A percentile compares a stretch with the other conserved stretches of the same genome.
phyloP scores from a whole-genome alignment of 129 eudicot genomes.

The Cynara cardunculus region DNA sequence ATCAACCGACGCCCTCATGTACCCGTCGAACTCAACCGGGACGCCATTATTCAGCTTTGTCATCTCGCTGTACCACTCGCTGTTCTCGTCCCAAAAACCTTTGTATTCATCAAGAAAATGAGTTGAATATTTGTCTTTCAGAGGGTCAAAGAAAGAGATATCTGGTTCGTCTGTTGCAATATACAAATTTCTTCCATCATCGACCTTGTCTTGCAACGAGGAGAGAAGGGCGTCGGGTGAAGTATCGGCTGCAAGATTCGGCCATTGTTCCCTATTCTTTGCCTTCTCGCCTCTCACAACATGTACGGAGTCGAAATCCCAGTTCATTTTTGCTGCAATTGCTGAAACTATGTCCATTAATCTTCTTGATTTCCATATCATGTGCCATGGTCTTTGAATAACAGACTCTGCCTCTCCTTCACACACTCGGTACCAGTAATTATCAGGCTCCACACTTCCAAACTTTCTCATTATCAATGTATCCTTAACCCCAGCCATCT shows the following conservation, averaged over 20 bases:
- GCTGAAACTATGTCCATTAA: slow-evolving; percentile 79
- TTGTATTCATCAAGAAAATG: slow-evolving; percentile 84
- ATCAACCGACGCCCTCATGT: slow-evolving; percentile 88
- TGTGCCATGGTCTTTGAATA: slow-evolving; percentile 76
- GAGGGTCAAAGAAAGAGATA: slow-evolving; percentile 66
- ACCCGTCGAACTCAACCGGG: slow-evolving; percentile 94
- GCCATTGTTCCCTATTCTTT: slow-evolving; percentile 64
- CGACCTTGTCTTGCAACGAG: slow-evolving; percentile 55
- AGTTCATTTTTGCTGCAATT: slow-evolving; percentile 65
- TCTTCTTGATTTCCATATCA: slow-evolving; percentile 82
- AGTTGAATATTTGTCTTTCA: slow-evolving; percentile 75
- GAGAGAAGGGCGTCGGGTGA: slow-evolving; percentile 73
- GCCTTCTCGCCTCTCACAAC: slow-evolving; percentile 88
- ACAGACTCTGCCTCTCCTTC: slow-evolving; percentile 85
- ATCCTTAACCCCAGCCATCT: slow-evolving; percentile 54
- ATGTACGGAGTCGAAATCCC: slow-evolving; percentile 95
- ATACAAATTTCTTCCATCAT: slow-evolving; percentile 67
- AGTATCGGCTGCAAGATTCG: slow-evolving; percentile 71
- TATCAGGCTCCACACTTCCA: slow-evolving; percentile 83
- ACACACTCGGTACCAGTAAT: slow-evolving; percentile 92
- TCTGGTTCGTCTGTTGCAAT: slow-evolving; percentile 80
- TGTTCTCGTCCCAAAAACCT: slow-evolving; percentile 70
- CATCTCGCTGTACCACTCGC: slow-evolving; percentile 81
- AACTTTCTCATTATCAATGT: slow-evolving; percentile 80
- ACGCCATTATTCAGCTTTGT: slow-evolving; percentile 68